phyloP scores from a whole-genome alignment of 2,329 filamentous ascomycete species.

The Colletotrichum cuscutae region DNA sequence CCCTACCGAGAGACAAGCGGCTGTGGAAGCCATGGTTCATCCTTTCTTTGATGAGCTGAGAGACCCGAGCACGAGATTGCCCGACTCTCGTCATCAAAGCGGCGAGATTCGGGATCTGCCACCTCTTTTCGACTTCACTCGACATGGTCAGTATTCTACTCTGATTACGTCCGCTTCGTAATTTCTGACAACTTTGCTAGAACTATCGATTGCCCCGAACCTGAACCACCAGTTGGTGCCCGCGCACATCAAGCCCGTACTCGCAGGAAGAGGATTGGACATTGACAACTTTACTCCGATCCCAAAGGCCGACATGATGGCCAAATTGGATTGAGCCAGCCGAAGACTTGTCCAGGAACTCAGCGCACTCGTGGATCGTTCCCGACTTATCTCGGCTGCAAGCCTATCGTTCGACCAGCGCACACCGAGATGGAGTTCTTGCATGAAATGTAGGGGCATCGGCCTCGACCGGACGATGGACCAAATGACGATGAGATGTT shows the following conservation, averaged over 20 bases:
- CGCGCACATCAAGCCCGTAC: conserved; percentile 77
- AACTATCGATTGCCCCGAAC: conserved; percentile 93
- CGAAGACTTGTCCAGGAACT: conserved; percentile 45
- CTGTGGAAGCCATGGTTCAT: conserved; percentile 96
- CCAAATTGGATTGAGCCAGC: conserved; percentile 86
- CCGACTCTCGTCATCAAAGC: conserved; percentile 91
- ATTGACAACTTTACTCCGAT: conserved; percentile 94
- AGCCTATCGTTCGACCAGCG: conserved; percentile 36
- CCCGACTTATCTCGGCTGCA: conserved; percentile 30
- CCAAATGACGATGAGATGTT: conserved; percentile 33
- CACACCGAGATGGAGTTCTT: conserved; percentile 44
- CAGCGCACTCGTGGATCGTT: conserved; percentile 33
- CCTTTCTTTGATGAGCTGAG: conserved; percentile 98
- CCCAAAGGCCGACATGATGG: conserved; percentile 96
- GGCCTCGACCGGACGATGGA: conserved; percentile 19
- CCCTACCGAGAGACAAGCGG: conserved; percentile 91
- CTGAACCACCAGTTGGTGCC: conserved; percentile 92
- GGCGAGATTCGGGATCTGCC: conserved; percentile 85
- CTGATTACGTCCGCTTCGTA: background rate
- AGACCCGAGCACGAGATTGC: conserved; percentile 89
- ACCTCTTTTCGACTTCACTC: conserved; percentile 90
- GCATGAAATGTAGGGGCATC: conserved; percentile 34
- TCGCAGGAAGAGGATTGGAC: conserved; percentile 84
- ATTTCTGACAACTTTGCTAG: conserved; percentile 56
- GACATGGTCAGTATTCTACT: conserved; percentile 76